A percentile compares a stretch with the other conserved stretches of the same genome.
Evolutionary conservation across 129 eudicot species (phyloP).

Genomic region (Centrapalus pauciflorus): DNA sequence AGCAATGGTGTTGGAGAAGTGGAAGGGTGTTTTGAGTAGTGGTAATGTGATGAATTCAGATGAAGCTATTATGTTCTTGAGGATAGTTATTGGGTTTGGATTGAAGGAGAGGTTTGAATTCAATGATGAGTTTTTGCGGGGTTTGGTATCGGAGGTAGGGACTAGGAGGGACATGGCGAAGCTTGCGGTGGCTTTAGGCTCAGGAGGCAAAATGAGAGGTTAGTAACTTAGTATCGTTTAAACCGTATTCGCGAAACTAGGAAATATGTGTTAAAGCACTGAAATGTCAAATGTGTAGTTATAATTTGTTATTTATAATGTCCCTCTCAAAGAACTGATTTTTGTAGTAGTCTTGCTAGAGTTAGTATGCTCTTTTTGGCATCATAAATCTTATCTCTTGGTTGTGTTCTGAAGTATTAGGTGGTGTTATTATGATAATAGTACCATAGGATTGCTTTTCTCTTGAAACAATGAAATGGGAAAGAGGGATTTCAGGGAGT

Average conservation of each 20-base stretch:
- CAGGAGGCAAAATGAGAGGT: slow-evolving; percentile 47
- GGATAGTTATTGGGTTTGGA: slow-evolving; percentile 49
- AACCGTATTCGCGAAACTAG: no score
- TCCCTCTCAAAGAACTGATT: no score
- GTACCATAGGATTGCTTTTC: no score
- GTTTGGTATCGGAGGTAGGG: slow-evolving; percentile 38
- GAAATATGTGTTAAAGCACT: no score
- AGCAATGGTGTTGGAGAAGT: slow-evolving; percentile 35
- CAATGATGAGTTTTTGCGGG: slow-evolving; percentile 43
- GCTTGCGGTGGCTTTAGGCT: slow-evolving; percentile 43
- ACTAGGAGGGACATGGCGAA: slow-evolving; percentile 51
- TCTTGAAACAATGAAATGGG: no score
- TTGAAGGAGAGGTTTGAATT: slow-evolving; percentile 32
- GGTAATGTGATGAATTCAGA: slow-evolving; percentile 42
- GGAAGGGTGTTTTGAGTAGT: slow-evolving; percentile 46
- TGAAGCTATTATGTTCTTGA: slow-evolving; percentile 51
- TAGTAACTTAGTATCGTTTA: no score
- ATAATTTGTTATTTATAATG: background rate
- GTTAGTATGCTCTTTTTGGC: no score
- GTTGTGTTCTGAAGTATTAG: no score
- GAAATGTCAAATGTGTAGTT: background rate
- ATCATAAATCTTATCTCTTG: no score
- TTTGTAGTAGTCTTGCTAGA: no score
- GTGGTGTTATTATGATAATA: no score
- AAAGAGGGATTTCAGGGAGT: no score